These are phyloP conservation scores for Backusella sp. DNA, from an alignment of 192 early-diverging fungal genomes.

Conservation along the genomic window DNA sequence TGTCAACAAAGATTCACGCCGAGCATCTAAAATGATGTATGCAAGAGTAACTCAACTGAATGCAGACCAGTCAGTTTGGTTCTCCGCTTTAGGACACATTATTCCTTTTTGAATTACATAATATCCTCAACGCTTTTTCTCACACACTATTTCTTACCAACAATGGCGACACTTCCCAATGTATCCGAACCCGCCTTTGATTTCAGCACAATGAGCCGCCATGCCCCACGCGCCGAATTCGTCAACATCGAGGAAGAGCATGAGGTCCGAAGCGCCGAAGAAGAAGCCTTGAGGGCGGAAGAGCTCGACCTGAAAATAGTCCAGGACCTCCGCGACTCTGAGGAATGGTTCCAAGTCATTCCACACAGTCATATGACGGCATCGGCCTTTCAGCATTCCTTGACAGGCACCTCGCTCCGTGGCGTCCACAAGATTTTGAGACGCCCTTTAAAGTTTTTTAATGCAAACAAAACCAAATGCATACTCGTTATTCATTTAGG, in stretches of 20 bases:
- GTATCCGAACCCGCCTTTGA: not conserved
- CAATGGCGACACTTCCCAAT: not conserved
- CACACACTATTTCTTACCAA: no score
- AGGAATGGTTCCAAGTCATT: slow-evolving; percentile 18
- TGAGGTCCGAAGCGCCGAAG: slow-evolving; percentile 6
- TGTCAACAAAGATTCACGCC: no score
- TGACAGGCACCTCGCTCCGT: slow-evolving; percentile 39
- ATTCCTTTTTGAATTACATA: no score
- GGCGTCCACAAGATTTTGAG: slow-evolving; percentile 53
- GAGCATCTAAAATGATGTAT: no score
- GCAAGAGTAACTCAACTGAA: no score
- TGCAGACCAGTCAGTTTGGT: no score
- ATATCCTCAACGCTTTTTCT: no score
- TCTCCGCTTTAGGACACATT: no score
- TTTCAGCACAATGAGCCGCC: not conserved
- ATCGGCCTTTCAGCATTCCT: slow-evolving; percentile 21
- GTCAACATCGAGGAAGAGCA: not conserved
- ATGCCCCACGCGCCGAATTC: not conserved
- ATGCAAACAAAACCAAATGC: slow-evolving; percentile 46
- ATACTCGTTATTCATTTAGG: slow-evolving; percentile 66
- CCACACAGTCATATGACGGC: slow-evolving; percentile 27
- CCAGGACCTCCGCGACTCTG: slow-evolving; percentile 12
- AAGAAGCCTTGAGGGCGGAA: slow-evolving; percentile 6
- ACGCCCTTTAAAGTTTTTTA: slow-evolving; percentile 51
- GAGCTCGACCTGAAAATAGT: slow-evolving; percentile 8